Evolutionary conservation across 2,329 filamentous ascomycete species (phyloP).

Genomic region (Atkinsonella hypoxylon): DNA sequence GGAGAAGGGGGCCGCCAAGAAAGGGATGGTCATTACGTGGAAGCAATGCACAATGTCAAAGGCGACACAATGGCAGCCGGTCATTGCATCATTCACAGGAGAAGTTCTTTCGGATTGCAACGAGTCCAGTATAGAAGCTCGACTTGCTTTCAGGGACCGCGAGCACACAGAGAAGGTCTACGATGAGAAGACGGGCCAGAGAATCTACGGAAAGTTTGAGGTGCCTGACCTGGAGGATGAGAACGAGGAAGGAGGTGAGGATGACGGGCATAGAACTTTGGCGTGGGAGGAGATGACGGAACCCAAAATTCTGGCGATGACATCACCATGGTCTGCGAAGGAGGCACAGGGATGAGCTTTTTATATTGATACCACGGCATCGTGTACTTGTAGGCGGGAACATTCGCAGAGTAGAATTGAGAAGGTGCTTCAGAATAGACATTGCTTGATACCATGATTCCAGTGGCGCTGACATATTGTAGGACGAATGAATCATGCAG

Average conservation of each 20-base stretch:
- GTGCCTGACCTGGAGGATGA: conserved; percentile 52
- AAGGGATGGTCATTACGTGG: conserved; percentile 58
- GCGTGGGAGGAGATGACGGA: conserved; percentile 53
- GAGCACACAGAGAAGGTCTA: conserved; percentile 44
- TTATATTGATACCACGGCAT: background rate
- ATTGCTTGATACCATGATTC: background rate
- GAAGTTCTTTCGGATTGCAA: conserved; percentile 45
- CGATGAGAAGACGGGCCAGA: conserved; percentile 55
- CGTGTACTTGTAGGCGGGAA: background rate
- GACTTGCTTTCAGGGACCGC: conserved; percentile 59
- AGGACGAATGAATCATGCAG: background rate
- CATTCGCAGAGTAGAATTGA: background rate
- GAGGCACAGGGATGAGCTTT: background rate
- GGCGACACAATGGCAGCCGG: conserved; percentile 54
- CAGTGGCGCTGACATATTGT: background rate
- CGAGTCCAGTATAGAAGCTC: conserved; percentile 41
- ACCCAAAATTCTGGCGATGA: conserved; percentile 46
- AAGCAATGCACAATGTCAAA: conserved; percentile 50
- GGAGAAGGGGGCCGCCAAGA: conserved; percentile 31
- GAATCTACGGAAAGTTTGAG: conserved; percentile 70
- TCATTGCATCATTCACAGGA: conserved; percentile 52
- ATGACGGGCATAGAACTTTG: conserved; percentile 51
- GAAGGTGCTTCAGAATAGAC: background rate
- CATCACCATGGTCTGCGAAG: conserved; percentile 7
- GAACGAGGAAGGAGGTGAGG: conserved; percentile 42